These are phyloP conservation scores for Chernovozyma sophiae-reginae DNA, from an alignment of 1,139 yeast genomes.

Conservation along the genomic window DNA sequence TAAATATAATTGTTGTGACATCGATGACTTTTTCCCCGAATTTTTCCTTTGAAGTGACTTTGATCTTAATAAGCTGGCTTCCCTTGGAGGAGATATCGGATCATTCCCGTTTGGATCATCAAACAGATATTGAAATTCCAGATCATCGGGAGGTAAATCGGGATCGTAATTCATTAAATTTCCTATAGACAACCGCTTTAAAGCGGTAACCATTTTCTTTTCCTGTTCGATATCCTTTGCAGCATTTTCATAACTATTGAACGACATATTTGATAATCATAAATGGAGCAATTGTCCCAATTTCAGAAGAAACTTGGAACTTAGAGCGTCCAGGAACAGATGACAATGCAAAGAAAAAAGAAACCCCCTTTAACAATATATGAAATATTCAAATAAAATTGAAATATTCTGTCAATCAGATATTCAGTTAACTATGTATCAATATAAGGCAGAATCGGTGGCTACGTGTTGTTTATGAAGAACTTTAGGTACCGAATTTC, in stretches of 20 bases:
- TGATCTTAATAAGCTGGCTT: slow-evolving; percentile 1
- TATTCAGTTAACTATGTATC: too few relatives aligned
- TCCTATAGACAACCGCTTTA: slow-evolving; percentile 54
- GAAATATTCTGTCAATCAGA: too few relatives aligned
- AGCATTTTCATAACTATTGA: slow-evolving; percentile 32
- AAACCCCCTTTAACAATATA: too few relatives aligned
- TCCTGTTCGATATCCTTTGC: slow-evolving; percentile 52
- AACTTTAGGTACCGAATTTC: too few relatives aligned
- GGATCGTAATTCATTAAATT: slow-evolving; percentile 53
- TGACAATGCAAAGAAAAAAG: too few relatives aligned
- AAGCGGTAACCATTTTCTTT: slow-evolving; percentile 55
- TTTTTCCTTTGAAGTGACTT: slow-evolving; percentile 2
- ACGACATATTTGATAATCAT: slow-evolving; percentile 1
- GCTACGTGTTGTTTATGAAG: too few relatives aligned
- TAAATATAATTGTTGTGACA: slow-evolving; percentile 1
- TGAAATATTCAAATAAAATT: too few relatives aligned
- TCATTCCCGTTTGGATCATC: slow-evolving; percentile 9
- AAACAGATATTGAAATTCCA: slow-evolving; percentile 27
- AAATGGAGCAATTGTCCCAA: too few relatives aligned
- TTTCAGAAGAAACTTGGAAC: too few relatives aligned
- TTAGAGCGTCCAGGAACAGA: too few relatives aligned
- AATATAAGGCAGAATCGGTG: too few relatives aligned
- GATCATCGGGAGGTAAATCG: slow-evolving; percentile 47
- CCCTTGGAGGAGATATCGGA: background rate
- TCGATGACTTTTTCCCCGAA: background rate